Evolutionary conservation across 257 asterid species (phyloP).

Genomic region (Knoxia roxburghii): DNA sequence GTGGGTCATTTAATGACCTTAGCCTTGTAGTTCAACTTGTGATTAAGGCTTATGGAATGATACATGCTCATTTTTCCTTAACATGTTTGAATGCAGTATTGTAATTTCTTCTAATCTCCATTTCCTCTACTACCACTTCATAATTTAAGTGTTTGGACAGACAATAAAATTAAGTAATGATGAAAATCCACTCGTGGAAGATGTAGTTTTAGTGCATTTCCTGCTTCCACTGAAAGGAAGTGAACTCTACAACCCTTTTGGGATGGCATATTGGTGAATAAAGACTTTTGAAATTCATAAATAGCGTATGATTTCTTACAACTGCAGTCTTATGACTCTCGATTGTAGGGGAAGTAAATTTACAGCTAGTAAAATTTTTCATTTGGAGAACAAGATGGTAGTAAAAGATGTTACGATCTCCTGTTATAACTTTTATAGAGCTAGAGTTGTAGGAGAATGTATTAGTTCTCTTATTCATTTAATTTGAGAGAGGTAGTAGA

Average conservation of each 20-base stretch:
- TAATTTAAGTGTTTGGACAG: not conserved
- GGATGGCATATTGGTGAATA: no score
- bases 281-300: not conserved
- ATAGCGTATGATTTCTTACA: not conserved
- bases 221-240: no score
- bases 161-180: not conserved
- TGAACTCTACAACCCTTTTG: no score
- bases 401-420: not conserved
- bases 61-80: not conserved
- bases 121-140: not conserved
- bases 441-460: not conserved
- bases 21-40: not conserved
- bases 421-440: not conserved
- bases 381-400: not conserved
- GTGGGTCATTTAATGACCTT: not conserved
- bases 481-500: not conserved
- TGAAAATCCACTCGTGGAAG: not conserved
- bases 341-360: not conserved
- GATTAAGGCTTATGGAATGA: not conserved
- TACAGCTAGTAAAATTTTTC: no score
- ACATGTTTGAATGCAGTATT: no score
- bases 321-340: not conserved
- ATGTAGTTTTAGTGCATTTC: no score
- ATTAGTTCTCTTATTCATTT: not conserved
- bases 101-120: not conserved